These are phyloP conservation scores for Lablab purpureus DNA, from an alignment of 306 rosid species.

Conservation along the genomic window DNA sequence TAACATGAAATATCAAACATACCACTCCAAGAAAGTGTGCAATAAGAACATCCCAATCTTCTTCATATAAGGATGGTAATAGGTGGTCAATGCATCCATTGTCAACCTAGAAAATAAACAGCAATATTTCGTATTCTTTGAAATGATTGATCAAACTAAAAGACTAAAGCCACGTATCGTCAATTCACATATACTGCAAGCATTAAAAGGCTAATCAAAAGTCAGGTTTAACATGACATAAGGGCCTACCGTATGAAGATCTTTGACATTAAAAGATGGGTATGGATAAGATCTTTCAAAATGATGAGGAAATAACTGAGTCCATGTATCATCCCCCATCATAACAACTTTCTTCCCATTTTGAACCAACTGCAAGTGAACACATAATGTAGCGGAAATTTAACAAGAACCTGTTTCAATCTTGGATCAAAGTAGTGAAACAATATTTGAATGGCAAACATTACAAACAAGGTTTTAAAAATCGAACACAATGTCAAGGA, in stretches of 20 bases:
- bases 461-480: not conserved
- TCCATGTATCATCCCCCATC: conserved; percentile 99
- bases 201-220: conserved; percentile 38
- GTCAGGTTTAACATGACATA: not conserved
- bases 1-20: conserved; percentile 40
- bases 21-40: conserved; percentile 99
- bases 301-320: conserved; percentile 90
- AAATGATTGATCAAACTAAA: conserved; percentile 26
- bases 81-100: conserved; percentile 93
- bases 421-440: not conserved
- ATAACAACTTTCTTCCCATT: conserved; percentile 91
- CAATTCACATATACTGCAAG: conserved; percentile 32
- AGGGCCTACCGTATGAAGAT: conserved; percentile 84
- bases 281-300: conserved; percentile 79
- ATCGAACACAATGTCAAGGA: not conserved
- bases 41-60: conserved; percentile 96
- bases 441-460: conserved; percentile 15
- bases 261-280: conserved; percentile 97
- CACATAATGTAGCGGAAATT: not conserved
- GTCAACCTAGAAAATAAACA: conserved; percentile 73
- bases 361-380: conserved; percentile 69
- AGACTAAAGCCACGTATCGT: not conserved
- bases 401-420: not conserved
- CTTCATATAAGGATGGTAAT: conserved; percentile 79
- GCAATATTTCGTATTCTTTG: conserved; percentile 5